Conservation (phyloP, 345 rosid genomes). For the Camelina sativa region DNA sequence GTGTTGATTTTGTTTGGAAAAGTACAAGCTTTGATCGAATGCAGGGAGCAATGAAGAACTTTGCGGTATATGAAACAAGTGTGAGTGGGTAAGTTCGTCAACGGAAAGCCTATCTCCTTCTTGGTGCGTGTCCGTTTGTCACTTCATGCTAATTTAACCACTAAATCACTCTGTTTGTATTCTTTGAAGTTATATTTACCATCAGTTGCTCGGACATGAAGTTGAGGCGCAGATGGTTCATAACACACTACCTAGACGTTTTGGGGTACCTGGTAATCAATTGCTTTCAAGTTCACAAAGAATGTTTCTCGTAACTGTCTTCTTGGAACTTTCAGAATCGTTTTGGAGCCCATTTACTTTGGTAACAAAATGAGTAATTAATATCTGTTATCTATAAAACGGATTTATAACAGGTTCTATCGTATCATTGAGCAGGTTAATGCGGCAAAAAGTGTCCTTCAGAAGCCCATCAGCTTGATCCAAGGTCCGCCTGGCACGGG, state of each 20-base stretch:
- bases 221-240: conserved; percentile 98
- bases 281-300: conserved; percentile 7
- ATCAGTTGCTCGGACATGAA: conserved; percentile 97
- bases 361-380: background rate
- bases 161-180: conserved; percentile 1
- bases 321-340: conserved; percentile 9
- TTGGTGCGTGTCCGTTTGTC: conserved; percentile 11
- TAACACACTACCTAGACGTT: conserved; percentile 87
- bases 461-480: conserved; percentile 95
- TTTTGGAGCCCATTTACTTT: conserved; percentile 25
- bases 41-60: conserved; percentile 99
- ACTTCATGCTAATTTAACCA: conserved; percentile 12
- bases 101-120: conserved; percentile 25
- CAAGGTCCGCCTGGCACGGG: conserved; percentile 99
- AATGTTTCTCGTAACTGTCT: background rate
- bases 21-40: conserved; percentile 99
- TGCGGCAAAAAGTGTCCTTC: conserved; percentile 99
- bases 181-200: conserved; percentile 82
- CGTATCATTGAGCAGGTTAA: conserved; percentile 59
- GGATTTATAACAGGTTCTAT: conserved; percentile 23
- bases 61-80: conserved; percentile 99
- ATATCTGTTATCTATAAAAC: background rate
- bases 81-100: conserved; percentile 88
- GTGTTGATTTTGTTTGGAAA: conserved; percentile 99
- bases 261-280: conserved; percentile 92